Conservation (phyloP, 2,329 filamentous ascomycete genomes). For the Capronia epimyces region DNA sequence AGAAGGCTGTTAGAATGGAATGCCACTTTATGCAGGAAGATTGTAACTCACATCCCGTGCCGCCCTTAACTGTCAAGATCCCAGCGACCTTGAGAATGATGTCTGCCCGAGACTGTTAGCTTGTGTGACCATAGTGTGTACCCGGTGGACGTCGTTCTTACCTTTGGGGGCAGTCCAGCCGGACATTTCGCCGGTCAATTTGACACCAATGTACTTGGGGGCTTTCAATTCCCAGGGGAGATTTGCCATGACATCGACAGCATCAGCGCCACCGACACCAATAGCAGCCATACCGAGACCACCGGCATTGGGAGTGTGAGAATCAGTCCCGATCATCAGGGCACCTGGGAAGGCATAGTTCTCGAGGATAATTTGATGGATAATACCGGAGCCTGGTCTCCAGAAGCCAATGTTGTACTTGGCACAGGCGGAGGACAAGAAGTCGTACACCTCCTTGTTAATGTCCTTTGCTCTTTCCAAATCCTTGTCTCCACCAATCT, state of each 20-base stretch:
- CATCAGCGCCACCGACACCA: conserved; percentile 96
- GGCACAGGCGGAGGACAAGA: conserved; percentile 84
- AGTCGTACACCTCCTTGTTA: conserved; percentile 99
- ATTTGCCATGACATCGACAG: conserved; percentile 96
- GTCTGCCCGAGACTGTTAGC: conserved; percentile 48
- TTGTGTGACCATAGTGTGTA: not conserved
- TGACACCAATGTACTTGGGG: conserved; percentile 93
- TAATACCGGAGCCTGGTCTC: conserved; percentile 97
- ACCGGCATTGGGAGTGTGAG: conserved; percentile 94
- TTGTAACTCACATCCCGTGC: no score
- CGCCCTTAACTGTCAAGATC: conserved; percentile 95
- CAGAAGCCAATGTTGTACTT: conserved; percentile 99
- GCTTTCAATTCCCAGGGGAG: conserved; percentile 98
- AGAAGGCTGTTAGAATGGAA: no score
- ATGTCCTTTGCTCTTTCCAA: conserved; percentile 81
- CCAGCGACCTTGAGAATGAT: conserved; percentile 97
- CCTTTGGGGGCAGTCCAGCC: conserved; percentile 94
- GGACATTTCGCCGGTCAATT: conserved; percentile 79
- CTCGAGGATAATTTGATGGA: conserved; percentile 97
- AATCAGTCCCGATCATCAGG: conserved; percentile 95
- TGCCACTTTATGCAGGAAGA: conserved; percentile 10
- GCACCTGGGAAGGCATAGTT: conserved; percentile 99
- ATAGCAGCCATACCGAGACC: conserved; percentile 82
- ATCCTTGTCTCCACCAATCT: conserved; percentile 90
- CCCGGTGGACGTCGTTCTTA: conserved; percentile 37